These are phyloP conservation scores for Aschersonia sp. DNA, from an alignment of 2,329 filamentous ascomycete species.

Conservation along the genomic window DNA sequence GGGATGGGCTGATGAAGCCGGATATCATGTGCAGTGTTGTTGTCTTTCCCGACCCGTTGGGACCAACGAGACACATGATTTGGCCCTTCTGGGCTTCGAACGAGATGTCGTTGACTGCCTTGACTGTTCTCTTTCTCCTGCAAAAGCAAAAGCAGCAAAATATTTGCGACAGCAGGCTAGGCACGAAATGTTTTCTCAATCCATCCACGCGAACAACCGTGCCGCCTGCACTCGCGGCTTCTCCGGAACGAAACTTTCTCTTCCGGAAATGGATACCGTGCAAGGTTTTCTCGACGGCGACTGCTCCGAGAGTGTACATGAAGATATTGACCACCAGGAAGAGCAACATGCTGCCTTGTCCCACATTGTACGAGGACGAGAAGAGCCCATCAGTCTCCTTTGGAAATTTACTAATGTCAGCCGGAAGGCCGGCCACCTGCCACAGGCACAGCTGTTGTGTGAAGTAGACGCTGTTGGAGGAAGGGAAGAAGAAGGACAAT, in stretches of 20 bases:
- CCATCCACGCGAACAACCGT: constrained; percentile 7
- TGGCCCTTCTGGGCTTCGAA: constrained; percentile 44
- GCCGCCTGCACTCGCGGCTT: constrained; percentile 8
- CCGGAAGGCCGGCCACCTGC: constrained; percentile 5
- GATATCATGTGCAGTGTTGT: constrained; percentile 56
- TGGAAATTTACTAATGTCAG: constrained; percentile 4
- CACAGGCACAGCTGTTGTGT: constrained; percentile 10
- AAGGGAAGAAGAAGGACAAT: constrained; percentile 10
- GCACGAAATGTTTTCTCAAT: constrained; percentile 18
- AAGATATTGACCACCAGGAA: constrained; percentile 18
- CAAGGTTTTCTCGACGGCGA: constrained; percentile 16
- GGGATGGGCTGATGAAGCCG: constrained; percentile 45
- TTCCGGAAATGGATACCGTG: constrained; percentile 20
- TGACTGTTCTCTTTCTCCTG: constrained; percentile 17
- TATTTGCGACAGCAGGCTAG: constrained; percentile 7
- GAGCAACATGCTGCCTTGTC: constrained; percentile 14
- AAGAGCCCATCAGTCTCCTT: constrained; percentile 3
- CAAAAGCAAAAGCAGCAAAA: constrained; percentile 16
- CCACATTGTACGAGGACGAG: constrained; percentile 10
- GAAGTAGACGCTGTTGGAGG: constrained; percentile 11
- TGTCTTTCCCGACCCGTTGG: constrained; percentile 57
- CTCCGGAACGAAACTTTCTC: constrained; percentile 10
- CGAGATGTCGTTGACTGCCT: constrained; percentile 45
- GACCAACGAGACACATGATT: constrained; percentile 52
- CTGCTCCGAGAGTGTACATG: constrained; percentile 15